Conservation (phyloP, 331 rosid species). For the Quercus phellos region DNA sequence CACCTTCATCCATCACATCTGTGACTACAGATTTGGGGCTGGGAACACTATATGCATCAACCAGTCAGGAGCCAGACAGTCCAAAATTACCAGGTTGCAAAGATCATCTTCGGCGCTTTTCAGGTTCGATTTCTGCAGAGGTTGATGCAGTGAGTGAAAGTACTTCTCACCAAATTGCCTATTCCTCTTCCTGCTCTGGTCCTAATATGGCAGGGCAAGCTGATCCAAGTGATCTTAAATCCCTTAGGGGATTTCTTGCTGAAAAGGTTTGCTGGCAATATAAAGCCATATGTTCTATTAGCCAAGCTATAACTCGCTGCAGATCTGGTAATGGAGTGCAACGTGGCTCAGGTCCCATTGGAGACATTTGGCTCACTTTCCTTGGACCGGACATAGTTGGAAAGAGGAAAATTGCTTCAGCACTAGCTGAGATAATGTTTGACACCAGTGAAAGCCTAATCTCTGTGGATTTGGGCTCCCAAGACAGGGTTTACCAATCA, state of each 20-base stretch:
- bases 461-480: slow-evolving; percentile 54
- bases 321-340: slow-evolving; percentile 46
- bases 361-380: slow-evolving; percentile 75
- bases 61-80: slow-evolving; percentile 38
- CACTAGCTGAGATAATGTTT: slow-evolving; percentile 61
- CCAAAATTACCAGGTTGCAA: slow-evolving; percentile 36
- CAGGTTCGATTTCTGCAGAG: slow-evolving; percentile 53
- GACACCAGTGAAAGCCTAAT: slow-evolving; percentile 53
- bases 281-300: slow-evolving; percentile 60
- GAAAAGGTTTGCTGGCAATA: slow-evolving; percentile 78
- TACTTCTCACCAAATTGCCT: slow-evolving; percentile 29
- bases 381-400: slow-evolving; percentile 83
- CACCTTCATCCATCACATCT: slow-evolving; percentile 39
- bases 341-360: slow-evolving; percentile 39
- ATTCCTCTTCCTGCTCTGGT: slow-evolving; percentile 41
- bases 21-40: slow-evolving; percentile 95
- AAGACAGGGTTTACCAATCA: slow-evolving; percentile 25
- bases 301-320: slow-evolving; percentile 42
- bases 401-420: slow-evolving; percentile 62
- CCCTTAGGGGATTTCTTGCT: slow-evolving; percentile 38
- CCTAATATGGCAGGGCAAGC: slow-evolving; percentile 32
- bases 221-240: slow-evolving; percentile 60
- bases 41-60: slow-evolving; percentile 65
- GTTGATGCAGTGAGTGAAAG: slow-evolving; percentile 34
- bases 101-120: slow-evolving; percentile 29